These are phyloP conservation scores for Neurospora sp. DNA, from an alignment of 2,329 filamentous ascomycete species.

Conservation along the genomic window DNA sequence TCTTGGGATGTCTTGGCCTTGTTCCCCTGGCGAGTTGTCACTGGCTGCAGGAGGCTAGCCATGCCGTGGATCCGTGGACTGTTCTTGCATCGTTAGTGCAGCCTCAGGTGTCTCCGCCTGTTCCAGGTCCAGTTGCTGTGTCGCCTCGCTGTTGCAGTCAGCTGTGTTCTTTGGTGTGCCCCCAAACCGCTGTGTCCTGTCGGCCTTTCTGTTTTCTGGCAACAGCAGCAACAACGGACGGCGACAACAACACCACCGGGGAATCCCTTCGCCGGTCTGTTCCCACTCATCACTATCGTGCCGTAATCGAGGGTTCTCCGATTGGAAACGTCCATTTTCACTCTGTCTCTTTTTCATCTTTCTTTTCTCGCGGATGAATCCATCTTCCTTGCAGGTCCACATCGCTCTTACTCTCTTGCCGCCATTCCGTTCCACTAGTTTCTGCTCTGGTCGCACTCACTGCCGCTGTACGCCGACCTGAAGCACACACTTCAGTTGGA, in stretches of 20 bases:
- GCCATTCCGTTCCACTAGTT: not conserved
- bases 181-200: not conserved
- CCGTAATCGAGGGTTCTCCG: not conserved
- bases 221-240: not conserved
- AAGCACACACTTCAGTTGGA: not conserved
- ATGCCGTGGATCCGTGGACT: not conserved
- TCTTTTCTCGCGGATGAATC: not conserved
- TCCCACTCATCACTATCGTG: not conserved
- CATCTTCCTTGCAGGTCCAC: not conserved
- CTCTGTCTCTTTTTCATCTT: not conserved
- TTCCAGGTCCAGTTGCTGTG: not conserved
- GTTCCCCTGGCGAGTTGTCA: not conserved
- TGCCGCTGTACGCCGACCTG: not conserved
- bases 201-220: not conserved
- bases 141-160: not conserved
- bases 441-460: not conserved
- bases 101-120: not conserved
- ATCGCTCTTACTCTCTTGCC: not conserved
- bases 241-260: not conserved
- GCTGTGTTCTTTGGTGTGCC: not conserved
- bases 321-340: not conserved
- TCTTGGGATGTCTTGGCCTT: not conserved
- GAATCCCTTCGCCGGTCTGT: not conserved
- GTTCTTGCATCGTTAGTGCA: not conserved
- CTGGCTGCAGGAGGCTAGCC: not conserved